Evolutionary conservation across 371 early-diverging fungal species (phyloP).

Genomic region (Amoeboaphelidium protococcarum): DNA sequence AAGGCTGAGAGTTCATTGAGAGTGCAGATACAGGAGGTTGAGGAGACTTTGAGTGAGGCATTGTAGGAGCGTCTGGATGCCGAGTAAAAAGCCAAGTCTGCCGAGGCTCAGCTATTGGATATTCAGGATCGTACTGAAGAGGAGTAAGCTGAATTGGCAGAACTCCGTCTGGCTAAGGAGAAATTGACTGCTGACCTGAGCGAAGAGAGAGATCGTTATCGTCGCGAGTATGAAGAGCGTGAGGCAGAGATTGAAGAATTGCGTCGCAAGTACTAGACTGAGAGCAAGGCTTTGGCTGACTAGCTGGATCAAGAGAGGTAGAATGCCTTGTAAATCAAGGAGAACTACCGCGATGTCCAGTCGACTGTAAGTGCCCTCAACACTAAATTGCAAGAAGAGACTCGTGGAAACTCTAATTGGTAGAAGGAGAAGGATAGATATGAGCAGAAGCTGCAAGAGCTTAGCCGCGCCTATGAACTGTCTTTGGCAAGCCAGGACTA

Average conservation of each 20-base stretch:
- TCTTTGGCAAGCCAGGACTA: conserved; percentile 20
- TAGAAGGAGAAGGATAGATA: conserved; percentile 37
- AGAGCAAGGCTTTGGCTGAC: conserved; percentile 33
- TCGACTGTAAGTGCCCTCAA: conserved; percentile 21
- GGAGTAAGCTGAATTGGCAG: conserved; percentile 26
- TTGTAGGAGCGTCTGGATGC: conserved; percentile 21
- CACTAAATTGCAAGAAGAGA: conserved; percentile 22
- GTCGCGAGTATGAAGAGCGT: conserved; percentile 36
- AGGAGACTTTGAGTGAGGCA: conserved; percentile 25
- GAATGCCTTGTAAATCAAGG: conserved; percentile 28
- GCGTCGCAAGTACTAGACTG: conserved; percentile 39
- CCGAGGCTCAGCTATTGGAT: conserved; percentile 32
- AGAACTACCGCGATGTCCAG: conserved; percentile 24
- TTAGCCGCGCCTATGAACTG: conserved; percentile 20
- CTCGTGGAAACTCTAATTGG: conserved; percentile 17
- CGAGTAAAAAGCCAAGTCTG: conserved; percentile 23
- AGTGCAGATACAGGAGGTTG: conserved; percentile 26
- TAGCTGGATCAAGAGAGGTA: conserved; percentile 46
- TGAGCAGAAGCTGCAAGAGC: conserved; percentile 25
- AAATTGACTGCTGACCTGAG: conserved; percentile 42
- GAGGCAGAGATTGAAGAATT: conserved; percentile 27
- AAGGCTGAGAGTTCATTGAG: conserved; percentile 23
- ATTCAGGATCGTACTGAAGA: conserved; percentile 41
- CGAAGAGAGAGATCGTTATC: conserved; percentile 27
- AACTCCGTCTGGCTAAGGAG: conserved; percentile 28